Percentiles rank a stretch among this genome's conserved stretches.
Evolutionary conservation across 805 yeast genomes (phyloP).

Genomic region (Saturnispora gosingensis): DNA sequence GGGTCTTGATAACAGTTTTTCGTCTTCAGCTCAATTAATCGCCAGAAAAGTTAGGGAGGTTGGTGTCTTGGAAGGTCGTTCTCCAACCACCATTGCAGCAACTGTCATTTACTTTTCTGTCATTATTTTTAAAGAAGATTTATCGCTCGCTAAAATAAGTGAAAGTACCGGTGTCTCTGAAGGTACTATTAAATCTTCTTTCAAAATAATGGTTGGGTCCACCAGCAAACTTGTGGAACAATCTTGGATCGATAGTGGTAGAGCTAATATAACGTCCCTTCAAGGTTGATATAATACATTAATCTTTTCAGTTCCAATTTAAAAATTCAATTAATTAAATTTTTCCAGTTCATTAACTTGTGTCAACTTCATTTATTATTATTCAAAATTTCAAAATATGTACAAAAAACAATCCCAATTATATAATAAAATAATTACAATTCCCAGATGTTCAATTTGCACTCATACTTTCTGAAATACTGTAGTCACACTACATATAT

Average conservation of each 20-base stretch:
- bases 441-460: background rate
- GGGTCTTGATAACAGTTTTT: constrained; percentile 75
- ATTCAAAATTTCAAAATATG: background rate
- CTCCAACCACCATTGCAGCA: constrained; percentile 96
- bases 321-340: background rate
- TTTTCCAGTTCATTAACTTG: background rate
- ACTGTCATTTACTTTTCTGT: constrained; percentile 94
- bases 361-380: background rate
- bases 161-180: constrained; percentile 94
- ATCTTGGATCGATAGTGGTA: constrained; percentile 62
- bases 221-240: constrained; percentile 67
- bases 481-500: background rate
- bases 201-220: constrained; percentile 71
- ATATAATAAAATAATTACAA: background rate
- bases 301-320: background rate
- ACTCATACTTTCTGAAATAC: background rate
- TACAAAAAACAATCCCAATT: background rate
- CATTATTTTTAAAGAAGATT: constrained; percentile 69
- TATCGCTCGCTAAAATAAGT: constrained; percentile 72
- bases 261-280: constrained; percentile 30
- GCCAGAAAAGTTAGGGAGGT: constrained; percentile 84
- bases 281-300: background rate
- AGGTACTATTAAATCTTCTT: constrained; percentile 91
- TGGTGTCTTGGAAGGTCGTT: constrained; percentile 91
- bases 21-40: constrained; percentile 88